Evolutionary conservation across 208 protist species (phyloP), one percentile per base, ranked within the genome.

Genomic region (Trypanosoma theileri): DNA sequence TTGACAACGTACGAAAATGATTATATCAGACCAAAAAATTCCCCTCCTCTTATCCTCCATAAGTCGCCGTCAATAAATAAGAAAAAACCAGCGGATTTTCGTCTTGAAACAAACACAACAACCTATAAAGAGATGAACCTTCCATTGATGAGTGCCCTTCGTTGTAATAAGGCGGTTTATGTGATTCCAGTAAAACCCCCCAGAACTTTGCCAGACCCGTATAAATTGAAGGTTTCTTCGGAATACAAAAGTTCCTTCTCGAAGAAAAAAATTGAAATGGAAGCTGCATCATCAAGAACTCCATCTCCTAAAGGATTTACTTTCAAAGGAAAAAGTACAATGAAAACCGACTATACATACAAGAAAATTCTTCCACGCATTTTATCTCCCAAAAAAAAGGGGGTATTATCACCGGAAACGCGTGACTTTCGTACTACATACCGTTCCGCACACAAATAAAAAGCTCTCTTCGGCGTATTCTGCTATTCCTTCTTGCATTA

Each of bases 341-440:
- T 63, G 56, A 53, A 19, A 19, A 55, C 8, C 9, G 66, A 71
- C 53, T 71, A 71, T 53, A 63, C 24, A 28, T 59, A 24, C 16
- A 63, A 63, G 45, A 22, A 13, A 44, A 10, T 4, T 28, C 3
- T 50, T 42, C 66, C 66, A 50, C 4, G 8, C 14, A 22, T 19
- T 48, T n/a, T n/a, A 46, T 22, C 6, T 19, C 54, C 24, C 10
- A 61, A n/a, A 40, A 14, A 21, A 57, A 61, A 71, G 63, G 3
- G 16, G 13, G 10, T 13, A n/a, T 63, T 63, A 50, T 41, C 28
- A 28, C 66, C 56, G 12, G 66, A 71, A 57, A 63, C 54, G 21
- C 66, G 66, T 7, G 45, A 62, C 19, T 71, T 71, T 54, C 3
- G 12, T 10, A 71, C 66, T 14, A 71, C 66, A 24, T 71, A 71